These are phyloP conservation scores for Ceratocystis lukuohia DNA, from an alignment of 2,329 filamentous ascomycete species.

Conservation along the genomic window DNA sequence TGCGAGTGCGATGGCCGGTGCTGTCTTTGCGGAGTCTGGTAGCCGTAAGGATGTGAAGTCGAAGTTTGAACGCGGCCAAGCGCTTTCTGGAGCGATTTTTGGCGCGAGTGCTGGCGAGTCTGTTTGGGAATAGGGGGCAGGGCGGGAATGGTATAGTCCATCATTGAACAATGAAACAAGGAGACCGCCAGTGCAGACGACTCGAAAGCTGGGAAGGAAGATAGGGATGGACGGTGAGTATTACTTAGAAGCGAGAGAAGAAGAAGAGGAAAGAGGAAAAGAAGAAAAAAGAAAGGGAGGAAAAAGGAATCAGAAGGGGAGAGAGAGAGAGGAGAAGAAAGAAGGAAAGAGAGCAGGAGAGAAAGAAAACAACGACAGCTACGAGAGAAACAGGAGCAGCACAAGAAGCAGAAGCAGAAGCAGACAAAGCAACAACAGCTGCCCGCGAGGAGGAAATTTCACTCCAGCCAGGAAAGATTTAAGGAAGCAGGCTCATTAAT, in stretches of 20 bases:
- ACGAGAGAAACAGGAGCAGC: neutral
- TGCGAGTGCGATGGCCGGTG: neutral
- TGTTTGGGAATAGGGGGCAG: conserved; percentile 21
- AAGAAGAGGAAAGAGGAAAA: conserved; percentile 3
- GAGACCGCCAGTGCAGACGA: conserved; percentile 7
- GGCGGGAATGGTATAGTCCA: conserved; percentile 19
- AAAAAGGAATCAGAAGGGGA: neutral
- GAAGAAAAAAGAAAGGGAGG: neutral
- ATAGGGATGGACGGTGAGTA: neutral
- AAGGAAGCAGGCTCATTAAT: neutral
- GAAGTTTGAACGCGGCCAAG: conserved; percentile 13
- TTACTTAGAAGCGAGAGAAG: neutral
- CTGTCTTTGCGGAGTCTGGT: neutral
- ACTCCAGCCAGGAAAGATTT: neutral
- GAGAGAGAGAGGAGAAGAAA: neutral
- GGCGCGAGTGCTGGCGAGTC: conserved; percentile 20
- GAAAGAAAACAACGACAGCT: neutral
- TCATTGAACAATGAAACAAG: conserved; percentile 10
- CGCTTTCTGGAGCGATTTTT: conserved; percentile 19
- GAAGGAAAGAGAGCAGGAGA: neutral
- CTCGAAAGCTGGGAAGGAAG: conserved; percentile 1
- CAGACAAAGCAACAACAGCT: neutral
- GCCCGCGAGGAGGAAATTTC: no score
- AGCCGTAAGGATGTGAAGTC: conserved; percentile 9
- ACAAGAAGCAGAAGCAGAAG: neutral